Percentiles rank a stretch among this genome's conserved stretches.
Conservation (phyloP, 768 basidiomycete genomes). For the Termitomyces sp. region DNA sequence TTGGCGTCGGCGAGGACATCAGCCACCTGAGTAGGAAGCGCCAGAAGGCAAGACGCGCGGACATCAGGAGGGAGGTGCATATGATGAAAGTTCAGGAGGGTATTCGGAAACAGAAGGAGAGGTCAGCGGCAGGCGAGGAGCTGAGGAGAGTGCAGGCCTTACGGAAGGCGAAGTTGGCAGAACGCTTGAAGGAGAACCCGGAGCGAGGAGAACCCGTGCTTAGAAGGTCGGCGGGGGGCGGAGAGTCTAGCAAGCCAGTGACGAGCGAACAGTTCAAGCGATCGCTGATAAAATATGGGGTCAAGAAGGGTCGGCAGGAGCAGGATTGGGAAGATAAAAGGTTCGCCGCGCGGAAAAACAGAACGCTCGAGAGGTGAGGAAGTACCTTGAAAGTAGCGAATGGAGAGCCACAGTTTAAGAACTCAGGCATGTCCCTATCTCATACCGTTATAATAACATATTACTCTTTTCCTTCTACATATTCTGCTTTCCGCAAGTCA, state of each 20-base stretch:
- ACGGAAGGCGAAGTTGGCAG: background rate
- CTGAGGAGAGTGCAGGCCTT: background rate
- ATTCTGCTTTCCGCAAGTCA: too few species aligned
- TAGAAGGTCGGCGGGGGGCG: too few species aligned
- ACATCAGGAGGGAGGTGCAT: conserved; percentile 40
- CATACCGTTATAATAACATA: too few species aligned
- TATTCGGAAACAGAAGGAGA: conserved; percentile 11
- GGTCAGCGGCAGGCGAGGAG: background rate
- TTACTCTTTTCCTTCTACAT: too few species aligned
- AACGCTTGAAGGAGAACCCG: background rate
- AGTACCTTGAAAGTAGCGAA: too few species aligned
- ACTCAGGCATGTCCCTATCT: too few species aligned
- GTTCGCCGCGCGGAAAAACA: background rate
- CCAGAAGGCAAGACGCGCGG: conserved; percentile 40
- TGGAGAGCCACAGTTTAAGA: too few species aligned
- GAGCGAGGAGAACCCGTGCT: background rate
- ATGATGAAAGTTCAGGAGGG: conserved; percentile 30
- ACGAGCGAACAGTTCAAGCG: too few species aligned
- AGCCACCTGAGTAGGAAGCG: conserved; percentile 56
- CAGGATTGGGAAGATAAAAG: background rate
- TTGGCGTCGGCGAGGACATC: conserved; percentile 49
- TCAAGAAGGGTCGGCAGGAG: background rate
- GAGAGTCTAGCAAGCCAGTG: too few species aligned
- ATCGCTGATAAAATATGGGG: too few species aligned
- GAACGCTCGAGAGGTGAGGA: too few species aligned